Conservation (phyloP, 495 filamentous ascomycete species). For the Penicillium macrosclerotiorum region DNA sequence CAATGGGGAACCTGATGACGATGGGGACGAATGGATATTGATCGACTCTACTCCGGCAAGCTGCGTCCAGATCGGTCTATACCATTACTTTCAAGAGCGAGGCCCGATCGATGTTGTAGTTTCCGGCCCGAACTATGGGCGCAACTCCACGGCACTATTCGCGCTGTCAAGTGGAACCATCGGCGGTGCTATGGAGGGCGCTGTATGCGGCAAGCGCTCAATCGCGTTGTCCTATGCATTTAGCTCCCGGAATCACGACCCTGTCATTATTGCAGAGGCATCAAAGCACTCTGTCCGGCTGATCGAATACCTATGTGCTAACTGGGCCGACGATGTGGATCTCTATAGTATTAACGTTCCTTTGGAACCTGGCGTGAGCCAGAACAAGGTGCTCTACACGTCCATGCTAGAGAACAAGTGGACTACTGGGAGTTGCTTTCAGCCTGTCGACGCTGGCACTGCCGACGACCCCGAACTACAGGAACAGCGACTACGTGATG, state of each 20-base stretch:
- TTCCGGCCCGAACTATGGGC: constrained; percentile 89
- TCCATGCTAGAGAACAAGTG: constrained; percentile 86
- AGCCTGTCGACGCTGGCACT: constrained; percentile 54
- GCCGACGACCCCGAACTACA: constrained; percentile 43
- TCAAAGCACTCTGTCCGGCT: constrained; percentile 66
- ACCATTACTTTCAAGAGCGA: constrained; percentile 78
- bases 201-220: constrained; percentile 71
- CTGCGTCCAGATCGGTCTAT: constrained; percentile 86
- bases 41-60: constrained; percentile 84
- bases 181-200: constrained; percentile 88
- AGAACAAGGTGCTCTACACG: constrained; percentile 72
- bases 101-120: constrained; percentile 83
- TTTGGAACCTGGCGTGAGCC: constrained; percentile 63
- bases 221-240: constrained; percentile 90
- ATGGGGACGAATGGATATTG: constrained; percentile 86
- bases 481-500: constrained; percentile 63
- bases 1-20: constrained; percentile 60
- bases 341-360: constrained; percentile 89
- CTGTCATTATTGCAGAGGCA: constrained; percentile 71
- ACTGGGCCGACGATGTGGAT: constrained; percentile 76
- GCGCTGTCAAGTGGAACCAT: constrained; percentile 86
- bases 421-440: constrained; percentile 77
- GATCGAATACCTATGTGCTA: constrained; percentile 70
- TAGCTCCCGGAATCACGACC: constrained; percentile 75
- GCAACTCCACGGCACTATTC: constrained; percentile 91